Evolutionary conservation across 2,329 filamentous ascomycete species (phyloP), one percentile per base, ranked within the genome.

Genomic region (Cercospora sp.): DNA sequence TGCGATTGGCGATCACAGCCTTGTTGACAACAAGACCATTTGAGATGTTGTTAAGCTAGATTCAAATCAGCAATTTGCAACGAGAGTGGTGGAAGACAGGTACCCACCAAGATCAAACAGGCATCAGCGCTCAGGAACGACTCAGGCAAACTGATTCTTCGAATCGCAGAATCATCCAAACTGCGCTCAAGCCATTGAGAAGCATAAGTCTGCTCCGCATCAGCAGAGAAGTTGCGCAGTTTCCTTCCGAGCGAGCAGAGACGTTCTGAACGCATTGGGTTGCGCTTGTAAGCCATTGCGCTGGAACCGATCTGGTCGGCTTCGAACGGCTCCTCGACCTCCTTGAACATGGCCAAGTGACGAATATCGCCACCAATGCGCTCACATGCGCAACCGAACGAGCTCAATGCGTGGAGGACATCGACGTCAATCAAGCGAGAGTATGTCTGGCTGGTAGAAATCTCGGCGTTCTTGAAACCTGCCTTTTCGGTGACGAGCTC

Each of bases 321-420:
- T 81, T 94, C 91, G 74, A 93, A 92, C 0, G 91, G 92, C 83
- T 94, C 91, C 77, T 96, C 93, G 67, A 95, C 83, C 79, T 96
- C 92, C 84, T 97, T 96, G 81, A 89, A 86, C 75, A 86, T 84
- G 5, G 90, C 90, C 59, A 94, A 83, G 76, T 92, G 89, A 60
- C 91, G 85, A 72, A 95, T 91, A 74, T 94, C 91, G 58, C 86
- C 85, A 60, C 87, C 87, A 69, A 96, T 94, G 68, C 90, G 87
- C 76, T 92, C 87, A 60, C 88, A 91, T 0, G 92, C 92, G n/a
- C 92, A 86, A 26, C 91, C 93, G 62, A 97, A 88, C 1, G 89
- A 91, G 33, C 87, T 85, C 36, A 97, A 83, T n/a, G 91, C 92
- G 76, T 95, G 94, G 74, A 89, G 86, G n/a, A 97, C 84, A 66